Percentiles rank a stretch among this genome's conserved stretches.
Evolutionary conservation across 2,329 filamentous ascomycete species (phyloP).

Genomic region (Fusarium pininemorale): DNA sequence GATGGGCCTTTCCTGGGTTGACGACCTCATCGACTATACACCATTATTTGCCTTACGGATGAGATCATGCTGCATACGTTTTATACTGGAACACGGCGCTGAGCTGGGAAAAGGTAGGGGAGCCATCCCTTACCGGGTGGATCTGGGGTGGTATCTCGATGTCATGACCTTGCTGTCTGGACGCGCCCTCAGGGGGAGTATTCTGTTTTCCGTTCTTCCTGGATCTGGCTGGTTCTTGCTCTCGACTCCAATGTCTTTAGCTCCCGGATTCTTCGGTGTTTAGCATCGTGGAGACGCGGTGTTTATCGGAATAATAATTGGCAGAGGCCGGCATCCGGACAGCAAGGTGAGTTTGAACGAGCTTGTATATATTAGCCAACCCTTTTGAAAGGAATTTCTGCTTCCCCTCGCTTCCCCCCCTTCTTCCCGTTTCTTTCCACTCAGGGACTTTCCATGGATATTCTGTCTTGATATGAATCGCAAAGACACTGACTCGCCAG

Average conservation of each 20-base stretch:
- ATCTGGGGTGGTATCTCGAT: conserved; percentile 39
- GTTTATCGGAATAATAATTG: conserved; percentile 44
- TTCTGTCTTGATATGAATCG: conserved; percentile 29
- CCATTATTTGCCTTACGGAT: conserved; percentile 42
- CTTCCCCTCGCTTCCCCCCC: conserved; percentile 14
- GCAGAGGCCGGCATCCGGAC: conserved; percentile 55
- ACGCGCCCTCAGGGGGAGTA: conserved; percentile 44
- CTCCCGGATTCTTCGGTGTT: conserved; percentile 39
- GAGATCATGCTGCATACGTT: conserved; percentile 49
- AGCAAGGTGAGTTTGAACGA: conserved; percentile 61
- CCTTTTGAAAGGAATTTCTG: conserved; percentile 49
- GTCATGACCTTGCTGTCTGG: conserved; percentile 48
- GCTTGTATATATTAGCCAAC: conserved; percentile 63
- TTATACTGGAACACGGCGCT: conserved; percentile 45
- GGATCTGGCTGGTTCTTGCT: conserved; percentile 43
- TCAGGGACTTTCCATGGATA: conserved; percentile 37
- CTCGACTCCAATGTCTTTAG: conserved; percentile 38
- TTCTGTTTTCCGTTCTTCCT: conserved; percentile 43
- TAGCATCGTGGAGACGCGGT: conserved; percentile 38
- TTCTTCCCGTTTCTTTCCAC: conserved; percentile 19
- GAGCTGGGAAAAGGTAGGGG: conserved; percentile 44
- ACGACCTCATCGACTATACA: conserved; percentile 41
- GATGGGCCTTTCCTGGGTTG: conserved; percentile 39
- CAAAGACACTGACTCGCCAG: conserved; percentile 41
- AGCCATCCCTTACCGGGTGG: conserved; percentile 33